Evolutionary conservation across 352 stramenopile species (phyloP), one percentile per base, ranked within the genome.

Genomic region (Phytophthora sojae): DNA sequence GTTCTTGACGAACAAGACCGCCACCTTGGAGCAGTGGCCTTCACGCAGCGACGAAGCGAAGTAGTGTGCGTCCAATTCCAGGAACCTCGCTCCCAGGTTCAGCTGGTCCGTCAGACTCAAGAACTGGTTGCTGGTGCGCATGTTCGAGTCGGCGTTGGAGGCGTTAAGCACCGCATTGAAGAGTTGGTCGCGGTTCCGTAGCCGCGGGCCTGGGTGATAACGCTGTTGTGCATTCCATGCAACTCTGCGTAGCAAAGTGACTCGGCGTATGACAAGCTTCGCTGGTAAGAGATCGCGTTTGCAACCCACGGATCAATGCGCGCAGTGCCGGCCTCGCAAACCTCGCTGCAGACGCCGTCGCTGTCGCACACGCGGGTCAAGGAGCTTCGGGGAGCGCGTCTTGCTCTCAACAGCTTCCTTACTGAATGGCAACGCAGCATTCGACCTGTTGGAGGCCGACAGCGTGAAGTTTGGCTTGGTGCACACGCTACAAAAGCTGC

Each of bases 1-100:
- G 35, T 83, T 70, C 23, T 87, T 68, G 12, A 92, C 35, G 4
- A 92, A 67, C 3, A 78, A 60, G 7, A 88, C 80, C 9, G 61
- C 77, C 30, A 86, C 57, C 2, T 71, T 37, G 8, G 82, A 89
- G 73, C 87, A 95, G 75, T 95, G 87, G 12, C 73, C 85, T 26
- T 78, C 85, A 32, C 70, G 81, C 29, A 93, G 66, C 26, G 71
- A 60, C 2, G 75, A 77, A 39, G 68, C 77, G 47, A 92, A 91
- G 65, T 88, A 95, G 73, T 95, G 87, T 19, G 86, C 78, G 32
- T 95, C 87, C n/a, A 92, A 54, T 66, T 95, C 87, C 7, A 95
- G 56, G 30, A 92, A 86, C 3, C 87, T 82, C 1, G 69, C 83
- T 14, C 87, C 87, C 7, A 93, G 58, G 57, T 88, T 80, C 26